phyloP scores from a whole-genome alignment of 768 basidiomycete species.

The Clitopilus hobsonii region DNA sequence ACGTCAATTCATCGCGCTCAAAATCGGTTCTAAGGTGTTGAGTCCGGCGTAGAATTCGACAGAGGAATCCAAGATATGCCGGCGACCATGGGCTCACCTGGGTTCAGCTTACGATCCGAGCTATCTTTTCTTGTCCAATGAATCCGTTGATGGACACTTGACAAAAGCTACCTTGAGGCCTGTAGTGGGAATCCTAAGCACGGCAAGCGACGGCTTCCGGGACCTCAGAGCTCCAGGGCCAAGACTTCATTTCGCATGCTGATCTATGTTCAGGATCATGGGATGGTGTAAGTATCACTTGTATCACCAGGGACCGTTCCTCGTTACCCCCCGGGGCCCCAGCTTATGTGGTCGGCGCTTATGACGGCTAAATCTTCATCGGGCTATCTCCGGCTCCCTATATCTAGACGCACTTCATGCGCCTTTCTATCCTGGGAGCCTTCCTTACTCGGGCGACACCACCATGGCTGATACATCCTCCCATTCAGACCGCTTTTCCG shows the following conservation, averaged over 20 bases:
- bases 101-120: background rate
- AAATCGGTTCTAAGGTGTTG: background rate
- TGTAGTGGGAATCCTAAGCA: background rate
- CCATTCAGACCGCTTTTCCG: constrained; percentile 13
- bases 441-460: background rate
- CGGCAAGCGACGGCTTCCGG: background rate
- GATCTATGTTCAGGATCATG: background rate
- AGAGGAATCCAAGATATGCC: background rate
- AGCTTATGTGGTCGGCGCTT: background rate
- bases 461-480: background rate
- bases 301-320: background rate
- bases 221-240: background rate
- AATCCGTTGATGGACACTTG: background rate
- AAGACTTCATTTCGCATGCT: background rate
- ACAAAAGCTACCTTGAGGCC: background rate
- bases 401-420: background rate
- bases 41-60: background rate
- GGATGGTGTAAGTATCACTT: background rate
- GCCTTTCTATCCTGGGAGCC: background rate
- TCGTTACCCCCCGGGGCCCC: background rate
- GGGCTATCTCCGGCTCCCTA: background rate
- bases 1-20: background rate
- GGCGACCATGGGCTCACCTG: background rate
- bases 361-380: background rate
- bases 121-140: background rate